Evolutionary conservation across 768 basidiomycete genomes (phyloP).

Genomic region (Serendipita sp.): DNA sequence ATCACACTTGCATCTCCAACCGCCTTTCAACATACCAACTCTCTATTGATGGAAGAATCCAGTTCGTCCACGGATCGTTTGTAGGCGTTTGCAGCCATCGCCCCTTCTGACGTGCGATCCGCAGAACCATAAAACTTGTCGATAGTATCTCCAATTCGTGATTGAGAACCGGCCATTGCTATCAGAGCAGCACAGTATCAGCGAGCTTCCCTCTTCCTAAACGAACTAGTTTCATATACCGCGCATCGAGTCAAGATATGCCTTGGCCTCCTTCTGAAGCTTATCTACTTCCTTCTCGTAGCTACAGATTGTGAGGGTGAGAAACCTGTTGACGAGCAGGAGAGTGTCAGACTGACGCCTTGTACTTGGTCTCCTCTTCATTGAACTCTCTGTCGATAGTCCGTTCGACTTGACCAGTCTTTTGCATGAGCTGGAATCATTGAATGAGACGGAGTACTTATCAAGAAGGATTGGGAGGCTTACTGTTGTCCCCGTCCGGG

Average conservation of each 20-base stretch:
- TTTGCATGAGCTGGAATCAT: conserved; percentile 64
- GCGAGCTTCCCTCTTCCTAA: neutral
- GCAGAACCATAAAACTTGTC: conserved; percentile 82
- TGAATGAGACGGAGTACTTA: conserved; percentile 10
- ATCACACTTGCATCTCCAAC: neutral
- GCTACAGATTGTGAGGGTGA: conserved; percentile 26
- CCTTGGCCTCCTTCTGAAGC: conserved; percentile 90
- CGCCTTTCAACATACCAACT: conserved; percentile 46
- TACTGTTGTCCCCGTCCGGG: conserved; percentile 82
- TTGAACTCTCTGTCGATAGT: conserved; percentile 89
- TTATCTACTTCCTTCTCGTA: conserved; percentile 93
- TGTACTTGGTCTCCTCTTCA: conserved; percentile 82
- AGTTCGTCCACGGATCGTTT: conserved; percentile 89
- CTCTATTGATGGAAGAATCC: conserved; percentile 66
- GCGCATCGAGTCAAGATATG: conserved; percentile 87
- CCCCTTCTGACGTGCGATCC: conserved; percentile 73
- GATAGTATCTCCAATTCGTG: conserved; percentile 83
- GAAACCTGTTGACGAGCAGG: neutral
- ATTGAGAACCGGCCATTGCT: conserved; percentile 94
- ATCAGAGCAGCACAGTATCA: neutral
- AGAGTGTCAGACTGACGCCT: conserved; percentile 43
- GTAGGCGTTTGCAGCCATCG: conserved; percentile 95
- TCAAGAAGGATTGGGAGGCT: conserved; percentile 17
- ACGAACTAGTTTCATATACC: conserved; percentile 32
- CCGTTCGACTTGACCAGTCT: conserved; percentile 94